These are phyloP conservation scores for Prinsepia uniflora DNA, from an alignment of 306 rosid genomes.

Conservation along the genomic window DNA sequence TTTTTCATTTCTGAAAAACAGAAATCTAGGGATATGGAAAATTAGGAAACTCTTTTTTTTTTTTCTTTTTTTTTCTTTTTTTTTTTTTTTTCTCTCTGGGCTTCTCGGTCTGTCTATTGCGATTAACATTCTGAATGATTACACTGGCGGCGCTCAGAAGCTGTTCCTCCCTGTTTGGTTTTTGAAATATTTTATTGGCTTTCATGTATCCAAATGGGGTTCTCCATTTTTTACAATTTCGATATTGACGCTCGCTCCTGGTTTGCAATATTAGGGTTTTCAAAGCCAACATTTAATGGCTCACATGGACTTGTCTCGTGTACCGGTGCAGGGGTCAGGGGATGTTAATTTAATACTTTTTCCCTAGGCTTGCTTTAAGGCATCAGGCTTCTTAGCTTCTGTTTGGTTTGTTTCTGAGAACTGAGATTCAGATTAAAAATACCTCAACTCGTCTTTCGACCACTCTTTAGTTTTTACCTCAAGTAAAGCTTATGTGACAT, in stretches of 20 bases:
- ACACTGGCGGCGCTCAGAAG: constrained; percentile 88
- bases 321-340: neutral
- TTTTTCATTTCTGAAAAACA: neutral
- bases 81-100: neutral
- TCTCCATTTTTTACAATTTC: neutral
- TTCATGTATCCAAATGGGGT: constrained; percentile 13
- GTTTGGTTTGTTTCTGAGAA: too few relatives aligned
- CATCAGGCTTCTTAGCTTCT: too few relatives aligned
- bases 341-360: too few relatives aligned
- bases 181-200: constrained; percentile 10
- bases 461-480: neutral
- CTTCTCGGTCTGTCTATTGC: constrained; percentile 19
- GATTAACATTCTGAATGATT: constrained; percentile 65
- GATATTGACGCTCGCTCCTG: neutral
- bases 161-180: constrained; percentile 62
- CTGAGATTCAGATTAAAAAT: too few relatives aligned
- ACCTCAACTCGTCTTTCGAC: neutral
- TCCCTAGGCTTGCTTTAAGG: too few relatives aligned
- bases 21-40: constrained; percentile 41
- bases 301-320: constrained; percentile 76
- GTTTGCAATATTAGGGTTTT: constrained; percentile 34
- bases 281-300: constrained; percentile 44
- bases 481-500: neutral
- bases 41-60: neutral
- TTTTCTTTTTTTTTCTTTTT: constrained; percentile 4